These are phyloP conservation scores for Talaromyces nanjingensis DNA, from an alignment of 495 filamentous ascomycete species.

Conservation along the genomic window DNA sequence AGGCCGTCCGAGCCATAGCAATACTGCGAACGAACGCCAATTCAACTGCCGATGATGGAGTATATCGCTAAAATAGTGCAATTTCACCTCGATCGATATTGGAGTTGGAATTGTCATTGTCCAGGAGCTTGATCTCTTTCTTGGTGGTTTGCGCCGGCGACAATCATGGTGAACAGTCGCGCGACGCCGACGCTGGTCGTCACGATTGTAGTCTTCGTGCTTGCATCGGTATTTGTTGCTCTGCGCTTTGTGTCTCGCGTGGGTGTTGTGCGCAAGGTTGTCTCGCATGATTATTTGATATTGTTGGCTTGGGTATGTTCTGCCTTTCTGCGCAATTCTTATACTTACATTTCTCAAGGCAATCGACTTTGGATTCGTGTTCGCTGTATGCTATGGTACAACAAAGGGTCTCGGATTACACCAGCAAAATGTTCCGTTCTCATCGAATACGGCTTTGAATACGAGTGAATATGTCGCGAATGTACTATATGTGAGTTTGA, in stretches of 20 bases:
- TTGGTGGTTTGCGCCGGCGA: background rate
- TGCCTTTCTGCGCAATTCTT: background rate
- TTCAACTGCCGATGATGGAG: constrained; percentile 3
- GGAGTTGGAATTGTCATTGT: background rate
- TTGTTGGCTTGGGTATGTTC: constrained; percentile 66
- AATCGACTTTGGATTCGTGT: constrained; percentile 67
- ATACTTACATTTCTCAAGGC: constrained; percentile 28
- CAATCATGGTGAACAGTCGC: constrained; percentile 40
- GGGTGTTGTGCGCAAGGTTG: constrained; percentile 62
- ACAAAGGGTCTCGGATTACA: constrained; percentile 71
- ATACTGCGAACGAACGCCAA: background rate
- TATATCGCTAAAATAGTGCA: background rate
- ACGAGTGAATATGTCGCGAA: constrained; percentile 74
- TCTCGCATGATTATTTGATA: constrained; percentile 79
- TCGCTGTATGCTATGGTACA: constrained; percentile 69
- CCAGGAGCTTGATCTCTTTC: background rate
- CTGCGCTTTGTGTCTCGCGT: constrained; percentile 65
- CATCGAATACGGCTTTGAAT: constrained; percentile 43
- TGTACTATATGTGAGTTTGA: constrained; percentile 65
- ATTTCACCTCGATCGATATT: background rate
- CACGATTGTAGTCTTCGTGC: constrained; percentile 58
- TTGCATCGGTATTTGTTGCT: constrained; percentile 64
- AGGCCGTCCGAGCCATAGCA: background rate
- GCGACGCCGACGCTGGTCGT: constrained; percentile 66
- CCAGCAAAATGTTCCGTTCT: constrained; percentile 49